Base-by-base conservation (phyloP, 768 basidiomycete genomes). In the Lentinula lateritia region DNA sequence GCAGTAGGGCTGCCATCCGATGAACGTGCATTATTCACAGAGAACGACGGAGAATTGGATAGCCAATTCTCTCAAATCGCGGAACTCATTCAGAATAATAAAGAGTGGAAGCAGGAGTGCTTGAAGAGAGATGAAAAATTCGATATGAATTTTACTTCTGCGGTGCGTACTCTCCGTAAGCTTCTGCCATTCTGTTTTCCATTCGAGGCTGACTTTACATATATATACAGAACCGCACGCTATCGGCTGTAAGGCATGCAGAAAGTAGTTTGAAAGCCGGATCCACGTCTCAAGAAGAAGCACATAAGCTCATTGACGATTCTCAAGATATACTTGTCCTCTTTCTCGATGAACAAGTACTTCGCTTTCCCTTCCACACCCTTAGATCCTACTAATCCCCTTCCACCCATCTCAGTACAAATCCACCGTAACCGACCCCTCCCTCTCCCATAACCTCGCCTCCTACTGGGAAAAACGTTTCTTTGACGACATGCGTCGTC, bases 401-500 rank as follows among this genome's bases (percentile, higher is more conserved):
- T n/a, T 5, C 63, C 66, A 28, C 34, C 38, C 41, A 61, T 39
- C 34, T 28, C 65, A 97, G 93, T 81, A 86, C 66, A 90, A 87
- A 66, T 75, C 86, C 32, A 89, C 89, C 0, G 88, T 98, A 28
- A 89, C 88, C 2, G 93, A 98, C 73, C 95, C 90, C 7, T 83
- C 86, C 5, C 86, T 98, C 55, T 95, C 90, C 64, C 87, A 91
- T 48, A 80, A 85, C 15, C 80, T 95, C 9, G 87, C 96, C 1
- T 83, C 90, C 7, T 86, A 87, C 70, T 98, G 95, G 95, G 97
- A 98, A 74, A 77, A 76, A 36, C 83, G 86, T 59, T 99, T 95
- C 77, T 94, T 96, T 78, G 77, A 85, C 35, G 95, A 98, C 68
- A 99, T 99, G 97, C 75, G 78, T 15, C 85, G 88, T n/a, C 82